Percentiles rank a stretch among this genome's conserved stretches.
phyloP scores from a whole-genome alignment of 176 grass and related monocot species.

The Hsuehochloa calcarea region DNA sequence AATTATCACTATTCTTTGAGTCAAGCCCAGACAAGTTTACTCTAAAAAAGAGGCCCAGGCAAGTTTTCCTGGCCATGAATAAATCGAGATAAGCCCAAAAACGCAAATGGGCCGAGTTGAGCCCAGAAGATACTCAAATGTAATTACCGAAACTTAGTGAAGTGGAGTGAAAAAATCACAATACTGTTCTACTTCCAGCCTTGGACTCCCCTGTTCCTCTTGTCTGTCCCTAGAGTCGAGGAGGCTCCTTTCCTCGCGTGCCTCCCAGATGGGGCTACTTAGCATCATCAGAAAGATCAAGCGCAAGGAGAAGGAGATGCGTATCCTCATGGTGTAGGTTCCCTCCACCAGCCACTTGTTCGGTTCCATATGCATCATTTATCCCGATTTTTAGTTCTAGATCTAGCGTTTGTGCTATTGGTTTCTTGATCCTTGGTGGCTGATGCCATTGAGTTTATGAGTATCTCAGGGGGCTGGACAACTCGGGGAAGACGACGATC shows the following conservation, averaged over 20 bases:
- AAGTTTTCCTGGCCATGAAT: too few relatives aligned
- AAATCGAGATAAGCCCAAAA: not conserved
- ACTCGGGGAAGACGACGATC: slow-evolving; percentile 89
- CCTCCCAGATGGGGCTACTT: slow-evolving; percentile 63
- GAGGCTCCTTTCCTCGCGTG: not conserved
- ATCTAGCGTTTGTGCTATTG: not conserved
- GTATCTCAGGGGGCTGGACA: slow-evolving; percentile 65
- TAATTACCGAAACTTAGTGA: not conserved
- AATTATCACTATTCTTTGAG: too few relatives aligned
- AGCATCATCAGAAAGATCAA: slow-evolving; percentile 95
- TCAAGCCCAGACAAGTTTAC: too few relatives aligned
- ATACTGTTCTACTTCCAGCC: not conserved
- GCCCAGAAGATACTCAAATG: not conserved
- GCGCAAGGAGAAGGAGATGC: slow-evolving; percentile 93
- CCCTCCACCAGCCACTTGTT: not conserved
- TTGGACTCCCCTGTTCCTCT: not conserved
- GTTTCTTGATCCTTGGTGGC: not conserved
- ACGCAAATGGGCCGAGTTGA: not conserved
- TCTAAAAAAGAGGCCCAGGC: too few relatives aligned
- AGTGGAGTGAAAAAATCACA: not conserved
- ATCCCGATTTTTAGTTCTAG: not conserved
- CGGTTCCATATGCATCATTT: not conserved
- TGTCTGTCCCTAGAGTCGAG: not conserved
- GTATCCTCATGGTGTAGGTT: slow-evolving; percentile 93
- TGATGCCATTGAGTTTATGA: not conserved